Conservation (phyloP, 306 rosid species). For the Oxytropis ochrocephala region DNA sequence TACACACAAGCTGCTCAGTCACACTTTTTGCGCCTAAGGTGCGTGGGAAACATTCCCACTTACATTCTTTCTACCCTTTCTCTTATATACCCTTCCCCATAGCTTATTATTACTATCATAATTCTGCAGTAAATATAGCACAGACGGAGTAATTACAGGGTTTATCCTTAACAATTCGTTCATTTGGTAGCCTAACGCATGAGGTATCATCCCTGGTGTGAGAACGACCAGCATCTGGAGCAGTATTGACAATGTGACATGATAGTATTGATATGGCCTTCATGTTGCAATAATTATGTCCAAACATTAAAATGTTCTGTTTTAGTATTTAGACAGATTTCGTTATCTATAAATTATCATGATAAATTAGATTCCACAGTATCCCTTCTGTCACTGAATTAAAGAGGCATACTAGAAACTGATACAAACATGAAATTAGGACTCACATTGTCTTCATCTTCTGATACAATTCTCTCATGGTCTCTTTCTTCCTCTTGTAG, state of each 20-base stretch:
- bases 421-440: background rate
- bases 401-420: background rate
- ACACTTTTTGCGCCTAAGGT: too few species aligned
- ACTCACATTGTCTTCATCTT: constrained; percentile 32
- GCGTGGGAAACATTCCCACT: too few species aligned
- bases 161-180: constrained; percentile 32
- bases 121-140: constrained; percentile 29
- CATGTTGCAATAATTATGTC: background rate
- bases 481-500: constrained; percentile 21
- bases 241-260: background rate
- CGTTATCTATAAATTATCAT: background rate
- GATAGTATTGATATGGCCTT: background rate
- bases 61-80: too few species aligned
- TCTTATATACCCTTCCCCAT: too few species aligned
- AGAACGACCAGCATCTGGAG: constrained; percentile 20
- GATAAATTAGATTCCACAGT: background rate
- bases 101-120: too few species aligned
- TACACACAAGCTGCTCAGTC: too few species aligned
- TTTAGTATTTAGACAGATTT: background rate
- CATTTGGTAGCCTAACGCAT: constrained; percentile 29
- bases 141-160: constrained; percentile 12
- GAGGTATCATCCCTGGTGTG: background rate
- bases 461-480: background rate
- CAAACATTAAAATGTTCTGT: background rate
- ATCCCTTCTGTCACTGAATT: background rate